Percentiles rank a stretch among this genome's conserved stretches.
Evolutionary conservation across 768 basidiomycete genomes (phyloP).

Genomic region (Xerocomellus amylosporus): DNA sequence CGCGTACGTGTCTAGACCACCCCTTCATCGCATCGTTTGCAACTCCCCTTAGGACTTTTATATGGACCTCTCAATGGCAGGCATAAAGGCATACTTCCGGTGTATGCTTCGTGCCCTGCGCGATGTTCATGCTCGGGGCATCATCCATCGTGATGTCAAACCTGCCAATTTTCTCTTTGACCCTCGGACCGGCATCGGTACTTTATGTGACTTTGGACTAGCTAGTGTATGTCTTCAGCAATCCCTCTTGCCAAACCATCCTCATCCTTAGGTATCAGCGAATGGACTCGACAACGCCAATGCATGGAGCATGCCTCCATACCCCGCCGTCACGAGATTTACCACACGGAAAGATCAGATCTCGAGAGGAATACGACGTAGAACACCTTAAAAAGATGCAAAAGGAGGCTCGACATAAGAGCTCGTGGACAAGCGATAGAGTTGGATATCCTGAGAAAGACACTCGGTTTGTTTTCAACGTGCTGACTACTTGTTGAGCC

Average conservation of each 20-base stretch:
- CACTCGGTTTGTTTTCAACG: constrained; percentile 46
- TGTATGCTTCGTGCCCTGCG: constrained; percentile 88
- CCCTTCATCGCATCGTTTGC: background rate
- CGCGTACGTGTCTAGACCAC: constrained; percentile 54
- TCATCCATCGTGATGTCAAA: constrained; percentile 97
- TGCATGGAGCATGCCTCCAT: constrained; percentile 71
- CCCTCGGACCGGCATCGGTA: constrained; percentile 76
- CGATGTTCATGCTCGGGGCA: constrained; percentile 80
- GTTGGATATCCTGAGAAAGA: constrained; percentile 82
- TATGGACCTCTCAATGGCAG: constrained; percentile 64
- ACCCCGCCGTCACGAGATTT: constrained; percentile 55
- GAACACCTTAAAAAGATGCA: constrained; percentile 56
- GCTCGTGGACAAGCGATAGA: constrained; percentile 53
- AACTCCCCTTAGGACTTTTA: constrained; percentile 65
- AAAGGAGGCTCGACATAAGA: constrained; percentile 56
- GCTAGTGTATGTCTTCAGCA: constrained; percentile 67
- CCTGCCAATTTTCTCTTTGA: constrained; percentile 97
- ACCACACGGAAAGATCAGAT: constrained; percentile 66
- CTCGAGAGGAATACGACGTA: constrained; percentile 44
- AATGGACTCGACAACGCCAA: constrained; percentile 45
- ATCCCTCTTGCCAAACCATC: background rate
- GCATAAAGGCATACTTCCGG: constrained; percentile 83
- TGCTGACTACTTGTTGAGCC: background rate
- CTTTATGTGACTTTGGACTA: constrained; percentile 91
- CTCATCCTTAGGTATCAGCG: constrained; percentile 41